Conservation (phyloP, 371 early-diverging fungal species). For the Mortierella sp. region DNA sequence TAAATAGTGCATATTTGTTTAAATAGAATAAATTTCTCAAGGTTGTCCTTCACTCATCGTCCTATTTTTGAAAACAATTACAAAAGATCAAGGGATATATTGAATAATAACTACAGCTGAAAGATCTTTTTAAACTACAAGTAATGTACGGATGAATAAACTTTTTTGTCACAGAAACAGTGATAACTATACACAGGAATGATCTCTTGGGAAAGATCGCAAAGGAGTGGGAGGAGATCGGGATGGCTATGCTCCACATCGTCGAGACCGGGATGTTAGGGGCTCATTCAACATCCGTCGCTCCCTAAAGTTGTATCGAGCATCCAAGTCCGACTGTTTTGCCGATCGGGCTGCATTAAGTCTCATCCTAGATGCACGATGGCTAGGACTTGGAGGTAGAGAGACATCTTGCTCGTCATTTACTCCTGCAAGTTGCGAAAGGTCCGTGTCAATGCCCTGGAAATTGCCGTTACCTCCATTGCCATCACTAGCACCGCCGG, state of each 20-base stretch:
- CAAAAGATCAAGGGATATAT: no score
- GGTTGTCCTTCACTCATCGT: no score
- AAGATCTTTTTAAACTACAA: neutral
- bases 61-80: no score
- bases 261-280: conserved; percentile 25
- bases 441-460: neutral
- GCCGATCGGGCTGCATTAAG: neutral
- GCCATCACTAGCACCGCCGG: neutral
- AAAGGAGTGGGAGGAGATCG: neutral
- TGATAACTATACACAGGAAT: neutral
- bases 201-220: neutral
- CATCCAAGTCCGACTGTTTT: conserved; percentile 20
- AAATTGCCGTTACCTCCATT: neutral
- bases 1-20: no score
- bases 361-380: conserved; percentile 9
- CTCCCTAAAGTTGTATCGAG: conserved; percentile 45
- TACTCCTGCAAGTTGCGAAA: neutral
- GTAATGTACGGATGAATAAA: neutral
- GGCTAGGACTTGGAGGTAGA: conserved; percentile 6
- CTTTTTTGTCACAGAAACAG: neutral
- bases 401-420: conserved; percentile 1
- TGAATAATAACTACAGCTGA: no score
- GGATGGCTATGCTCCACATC: conserved; percentile 19
- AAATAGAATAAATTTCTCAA: no score
- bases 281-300: conserved; percentile 42